phyloP scores from a whole-genome alignment of 2,329 filamentous ascomycete genomes.

The Aureobasidium sp. region DNA sequence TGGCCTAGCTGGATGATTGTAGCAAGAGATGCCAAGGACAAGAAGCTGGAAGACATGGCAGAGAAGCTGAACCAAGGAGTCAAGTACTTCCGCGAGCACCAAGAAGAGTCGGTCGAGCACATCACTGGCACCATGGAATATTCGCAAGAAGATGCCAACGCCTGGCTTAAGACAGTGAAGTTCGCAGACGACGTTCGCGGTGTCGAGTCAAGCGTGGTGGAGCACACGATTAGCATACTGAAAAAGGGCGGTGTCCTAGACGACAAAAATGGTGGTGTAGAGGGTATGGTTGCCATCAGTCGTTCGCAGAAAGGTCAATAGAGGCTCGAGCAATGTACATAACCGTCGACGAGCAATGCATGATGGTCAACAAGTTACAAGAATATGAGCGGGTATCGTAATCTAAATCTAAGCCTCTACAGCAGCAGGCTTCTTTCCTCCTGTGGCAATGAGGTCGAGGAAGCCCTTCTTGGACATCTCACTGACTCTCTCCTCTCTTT shows the following conservation, averaged over 20 bases:
- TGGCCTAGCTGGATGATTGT: slow-evolving; percentile 98
- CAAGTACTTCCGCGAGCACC: slow-evolving; percentile 63
- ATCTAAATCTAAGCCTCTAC: slow-evolving; percentile 13
- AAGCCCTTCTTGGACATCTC: slow-evolving; percentile 98
- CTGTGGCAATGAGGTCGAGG: slow-evolving; percentile 70
- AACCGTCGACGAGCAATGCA: background rate
- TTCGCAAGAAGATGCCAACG: slow-evolving; percentile 71
- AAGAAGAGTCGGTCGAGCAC: slow-evolving; percentile 69
- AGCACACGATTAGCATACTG: slow-evolving; percentile 64
- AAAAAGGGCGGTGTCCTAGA: slow-evolving; percentile 74
- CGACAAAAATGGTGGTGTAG: slow-evolving; percentile 46
- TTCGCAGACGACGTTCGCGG: slow-evolving; percentile 68
- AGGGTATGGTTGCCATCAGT: slow-evolving; percentile 45
- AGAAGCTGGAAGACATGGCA: slow-evolving; percentile 59
- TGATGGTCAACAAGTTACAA: background rate
- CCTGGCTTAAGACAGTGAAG: slow-evolving; percentile 82
- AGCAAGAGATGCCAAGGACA: slow-evolving; percentile 41
- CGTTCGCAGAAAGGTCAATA: slow-evolving; percentile 2
- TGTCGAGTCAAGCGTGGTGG: slow-evolving; percentile 61
- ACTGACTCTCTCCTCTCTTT: slow-evolving; percentile 78
- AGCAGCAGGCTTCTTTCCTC: slow-evolving; percentile 36
- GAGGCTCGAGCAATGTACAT: background rate
- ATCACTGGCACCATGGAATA: slow-evolving; percentile 82
- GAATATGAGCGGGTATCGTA: slow-evolving; percentile 5
- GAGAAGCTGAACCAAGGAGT: slow-evolving; percentile 71